Base-by-base conservation (phyloP, 2,329 filamentous ascomycete genomes). In the Ceratocystis destructans region DNA sequence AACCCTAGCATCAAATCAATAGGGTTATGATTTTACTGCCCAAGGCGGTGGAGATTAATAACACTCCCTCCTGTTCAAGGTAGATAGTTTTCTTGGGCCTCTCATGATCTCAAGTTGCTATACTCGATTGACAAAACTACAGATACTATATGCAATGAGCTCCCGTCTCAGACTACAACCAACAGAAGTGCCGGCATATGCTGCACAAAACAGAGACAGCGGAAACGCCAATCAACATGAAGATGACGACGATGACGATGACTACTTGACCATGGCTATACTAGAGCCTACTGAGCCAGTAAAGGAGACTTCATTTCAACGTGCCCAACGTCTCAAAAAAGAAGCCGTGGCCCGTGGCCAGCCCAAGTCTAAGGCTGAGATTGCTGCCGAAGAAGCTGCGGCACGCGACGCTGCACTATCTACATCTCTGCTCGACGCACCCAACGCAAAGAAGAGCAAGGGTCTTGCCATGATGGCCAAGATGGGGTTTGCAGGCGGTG, bases 191-290 rank as follows among this genome's bases (percentile, higher is more conserved):
- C 5, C 63, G 15, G 48, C 22, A 25, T 15, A 15, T 28, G 31
- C 28, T 2, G 7, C 22, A 28, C 20, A 46, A 62, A n/a, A 45
- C n/a, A 62, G 10, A 12, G 61, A 55, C 22, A 67, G 45, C 22
- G 5, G 44, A 62, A 31, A 71, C 71, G 70, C 22, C 69, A 41
- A 50, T 69, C n/a, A 67, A 66, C 70, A 70, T 5, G 74, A 72
- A 0, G 79, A 80, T 2, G 88, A 90, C 5, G 88, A 90, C 5
- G 89, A 91, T 22, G 89, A 91, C 69, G 91, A 96, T 70, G 94
- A 99, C 76, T 97, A 99, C 80, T 95, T 99, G 88, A 90, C 87
- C 71, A 97, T 99, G 93, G 81, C 86, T 15, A 92, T 99, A 73
- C 46, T 63, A 31, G 81, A 83, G 20, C 89, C 96, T 33, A 73